Base-by-base conservation (phyloP, 495 filamentous ascomycete genomes). In the Tuber brumale region DNA sequence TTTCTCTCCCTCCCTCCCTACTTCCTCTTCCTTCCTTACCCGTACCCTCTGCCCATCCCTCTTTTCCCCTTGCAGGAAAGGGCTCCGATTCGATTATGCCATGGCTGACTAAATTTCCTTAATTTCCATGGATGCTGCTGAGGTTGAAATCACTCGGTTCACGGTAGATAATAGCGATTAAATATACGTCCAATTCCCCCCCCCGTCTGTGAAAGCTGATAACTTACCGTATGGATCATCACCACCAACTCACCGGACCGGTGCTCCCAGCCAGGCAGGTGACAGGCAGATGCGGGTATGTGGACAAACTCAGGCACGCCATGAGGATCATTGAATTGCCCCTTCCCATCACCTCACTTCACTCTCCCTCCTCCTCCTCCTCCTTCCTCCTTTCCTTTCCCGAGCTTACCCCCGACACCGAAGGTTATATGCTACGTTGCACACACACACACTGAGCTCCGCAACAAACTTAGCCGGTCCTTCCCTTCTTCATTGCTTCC, bases 371-470 rank as follows among this genome's bases (percentile, higher is more conserved):
- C 41, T 5, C 19, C 19, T 19, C 6, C 6, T 48, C 46, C 48
- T 21, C 41, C 19, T 18, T 18, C 6, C 6, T 48, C 46, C 48
- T 21, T n/a, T n/a, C 23, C 48, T n/a, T n/a, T n/a, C 48, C 21
- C 48, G 57, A 61, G 57, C 57, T 61, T 61, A 61, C 57, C 10
- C 48, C 57, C 48, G 57, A 31, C 57, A 61, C 57, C 57, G 57
- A 61, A 61, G 48, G 48, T n/a, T 23, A 31, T 14, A 61, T 14
- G 51, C 19, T 61, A 31, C n/a, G 51, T 61, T 61, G 14, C 51
- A 61, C 51, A 6, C 10, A 4, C 2, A 3, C 27, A n/a, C 23
- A n/a, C 19, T 2, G 48, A 27, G 23, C 21, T 23, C 6, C 6
- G 57, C 8, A 31, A 61, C 57, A n/a, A 61, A 61, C 12, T 31